These are phyloP conservation scores for Phytopythium vexans DNA, from an alignment of 352 stramenopile genomes.

Conservation along the genomic window DNA sequence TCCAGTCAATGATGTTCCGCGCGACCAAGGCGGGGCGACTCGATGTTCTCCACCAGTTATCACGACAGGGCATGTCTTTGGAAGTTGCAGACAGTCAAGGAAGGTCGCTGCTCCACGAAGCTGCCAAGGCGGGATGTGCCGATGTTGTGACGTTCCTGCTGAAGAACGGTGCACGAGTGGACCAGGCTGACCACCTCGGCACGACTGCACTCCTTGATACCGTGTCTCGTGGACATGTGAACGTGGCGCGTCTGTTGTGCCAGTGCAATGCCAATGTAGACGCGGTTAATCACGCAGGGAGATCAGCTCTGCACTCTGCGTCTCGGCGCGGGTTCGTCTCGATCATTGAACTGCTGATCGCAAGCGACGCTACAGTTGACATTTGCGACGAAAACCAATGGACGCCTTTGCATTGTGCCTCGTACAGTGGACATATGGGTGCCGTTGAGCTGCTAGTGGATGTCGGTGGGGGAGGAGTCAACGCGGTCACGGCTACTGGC, in stretches of 20 bases:
- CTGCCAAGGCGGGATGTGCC: constrained; percentile 1
- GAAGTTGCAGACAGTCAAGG: not conserved
- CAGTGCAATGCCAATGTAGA: not conserved
- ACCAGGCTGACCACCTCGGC: constrained; percentile 5
- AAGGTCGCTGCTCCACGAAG: not conserved
- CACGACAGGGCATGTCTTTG: not conserved
- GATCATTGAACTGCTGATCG: constrained; percentile 2
- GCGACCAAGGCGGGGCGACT: not conserved
- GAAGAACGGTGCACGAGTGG: not conserved
- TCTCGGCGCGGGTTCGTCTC: not conserved
- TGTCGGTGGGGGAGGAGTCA: not conserved
- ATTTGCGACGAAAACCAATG: not conserved
- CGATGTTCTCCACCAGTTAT: not conserved
- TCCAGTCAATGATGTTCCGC: no score
- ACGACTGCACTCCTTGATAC: constrained; percentile 7
- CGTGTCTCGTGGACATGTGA: not conserved
- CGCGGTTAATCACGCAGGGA: constrained; percentile 4
- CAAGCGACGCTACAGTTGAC: not conserved
- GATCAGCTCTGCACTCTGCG: constrained; percentile 10
- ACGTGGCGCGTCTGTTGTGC: constrained; percentile 1
- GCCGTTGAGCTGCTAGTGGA: not conserved
- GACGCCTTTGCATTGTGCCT: not conserved
- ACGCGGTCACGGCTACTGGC: not conserved
- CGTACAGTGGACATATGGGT: not conserved
- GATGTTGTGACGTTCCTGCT: constrained; percentile 3